Percentiles rank a stretch among this genome's conserved stretches.
Evolutionary conservation across 768 basidiomycete genomes (phyloP).

Genomic region (Tulasnella sp.): DNA sequence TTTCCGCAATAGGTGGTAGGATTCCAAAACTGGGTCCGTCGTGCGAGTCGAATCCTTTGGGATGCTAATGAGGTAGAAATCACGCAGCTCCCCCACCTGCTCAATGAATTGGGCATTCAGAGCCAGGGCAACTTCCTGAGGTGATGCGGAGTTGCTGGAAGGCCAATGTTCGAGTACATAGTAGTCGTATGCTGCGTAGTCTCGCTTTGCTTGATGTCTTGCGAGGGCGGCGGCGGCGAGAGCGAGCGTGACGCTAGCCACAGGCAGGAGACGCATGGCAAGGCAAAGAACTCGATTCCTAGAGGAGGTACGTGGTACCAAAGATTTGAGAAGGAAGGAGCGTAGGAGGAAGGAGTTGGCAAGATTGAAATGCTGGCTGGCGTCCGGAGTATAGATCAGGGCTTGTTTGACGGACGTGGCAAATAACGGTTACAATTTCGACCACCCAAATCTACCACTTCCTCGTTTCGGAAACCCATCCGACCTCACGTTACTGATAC

Average conservation of each 20-base stretch:
- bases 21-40: slow-evolving; percentile 24
- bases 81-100: slow-evolving; percentile 65
- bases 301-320: too few species aligned
- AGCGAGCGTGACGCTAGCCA: not conserved
- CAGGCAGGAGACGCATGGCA: too few species aligned
- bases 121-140: slow-evolving; percentile 43
- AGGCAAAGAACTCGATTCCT: too few species aligned
- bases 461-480: too few species aligned
- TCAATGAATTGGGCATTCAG: slow-evolving; percentile 81
- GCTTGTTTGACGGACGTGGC: not conserved
- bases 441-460: not conserved
- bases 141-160: slow-evolving; percentile 36
- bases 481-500: too few species aligned
- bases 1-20: slow-evolving; percentile 35
- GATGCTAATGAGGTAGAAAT: slow-evolving; percentile 60
- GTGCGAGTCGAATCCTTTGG: slow-evolving; percentile 28
- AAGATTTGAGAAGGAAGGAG: not conserved
- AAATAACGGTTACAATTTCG: not conserved
- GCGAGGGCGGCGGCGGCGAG: not conserved
- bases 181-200: slow-evolving; percentile 48
- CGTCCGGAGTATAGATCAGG: not conserved
- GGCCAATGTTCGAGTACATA: slow-evolving; percentile 65
- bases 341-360: not conserved
- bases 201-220: not conserved
- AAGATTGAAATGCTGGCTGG: not conserved